These are phyloP conservation scores for Terana coerulea DNA, from an alignment of 768 basidiomycete genomes.

Conservation along the genomic window DNA sequence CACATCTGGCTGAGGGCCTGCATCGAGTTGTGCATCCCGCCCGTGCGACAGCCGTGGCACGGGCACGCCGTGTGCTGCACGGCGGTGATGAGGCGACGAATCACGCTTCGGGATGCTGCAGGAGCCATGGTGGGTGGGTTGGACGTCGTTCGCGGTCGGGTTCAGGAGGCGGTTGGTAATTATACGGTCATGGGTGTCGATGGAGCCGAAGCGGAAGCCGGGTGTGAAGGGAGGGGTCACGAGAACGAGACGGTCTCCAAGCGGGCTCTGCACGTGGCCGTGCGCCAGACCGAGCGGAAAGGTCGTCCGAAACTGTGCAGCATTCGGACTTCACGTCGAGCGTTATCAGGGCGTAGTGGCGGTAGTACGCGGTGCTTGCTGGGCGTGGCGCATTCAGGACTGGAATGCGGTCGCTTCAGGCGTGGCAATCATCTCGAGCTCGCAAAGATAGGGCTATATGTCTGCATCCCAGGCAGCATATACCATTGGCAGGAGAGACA, in stretches of 20 bases:
- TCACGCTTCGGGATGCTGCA: conserved; percentile 51
- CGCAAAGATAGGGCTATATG: no score
- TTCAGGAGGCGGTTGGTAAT: conserved; percentile 12
- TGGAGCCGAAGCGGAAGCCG: conserved; percentile 13
- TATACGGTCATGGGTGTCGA: conserved; percentile 11
- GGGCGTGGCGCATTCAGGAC: no score
- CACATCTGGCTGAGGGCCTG: conserved; percentile 60
- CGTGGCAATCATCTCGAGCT: no score
- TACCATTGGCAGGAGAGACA: no score
- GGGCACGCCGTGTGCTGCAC: conserved; percentile 74
- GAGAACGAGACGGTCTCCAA: conserved; percentile 13
- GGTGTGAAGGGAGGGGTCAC: conserved; percentile 12
- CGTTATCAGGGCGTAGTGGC: neutral
- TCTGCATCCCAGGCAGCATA: no score
- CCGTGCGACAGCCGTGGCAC: conserved; percentile 64
- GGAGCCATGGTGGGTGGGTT: conserved; percentile 21
- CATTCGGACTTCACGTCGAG: neutral
- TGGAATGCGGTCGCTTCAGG: no score
- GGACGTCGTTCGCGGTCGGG: conserved; percentile 8
- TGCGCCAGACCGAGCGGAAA: neutral
- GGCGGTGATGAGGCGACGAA: conserved; percentile 72
- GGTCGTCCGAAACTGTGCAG: neutral
- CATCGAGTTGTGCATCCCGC: conserved; percentile 36
- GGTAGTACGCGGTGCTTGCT: no score
- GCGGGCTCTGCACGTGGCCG: conserved; percentile 12